Percentiles rank a stretch among this genome's conserved stretches.
These are phyloP conservation scores for Naematelia aurantialba DNA, from an alignment of 768 basidiomycete species.

Conservation along the genomic window DNA sequence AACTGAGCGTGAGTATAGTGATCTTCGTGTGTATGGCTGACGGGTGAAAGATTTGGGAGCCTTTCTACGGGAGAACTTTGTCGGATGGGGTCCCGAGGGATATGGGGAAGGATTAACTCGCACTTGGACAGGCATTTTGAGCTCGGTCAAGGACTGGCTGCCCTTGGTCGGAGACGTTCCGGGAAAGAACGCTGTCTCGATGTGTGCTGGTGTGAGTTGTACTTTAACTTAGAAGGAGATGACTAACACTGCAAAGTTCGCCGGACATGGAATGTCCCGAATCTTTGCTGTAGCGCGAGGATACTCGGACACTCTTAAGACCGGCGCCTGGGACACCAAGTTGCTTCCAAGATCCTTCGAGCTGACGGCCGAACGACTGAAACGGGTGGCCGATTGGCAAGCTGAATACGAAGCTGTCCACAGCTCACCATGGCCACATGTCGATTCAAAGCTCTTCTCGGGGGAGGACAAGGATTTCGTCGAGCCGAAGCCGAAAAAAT, in stretches of 20 bases:
- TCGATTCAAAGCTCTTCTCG: neutral
- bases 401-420: neutral
- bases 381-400: neutral
- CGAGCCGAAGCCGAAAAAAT: neutral
- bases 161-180: slow-evolving; percentile 30
- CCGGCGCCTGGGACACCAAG: slow-evolving; percentile 12
- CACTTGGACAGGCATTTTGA: slow-evolving; percentile 26
- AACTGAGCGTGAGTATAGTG: slow-evolving; percentile 2
- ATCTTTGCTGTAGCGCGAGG: slow-evolving; percentile 17
- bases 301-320: slow-evolving; percentile 13
- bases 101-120: slow-evolving; percentile 26
- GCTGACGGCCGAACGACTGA: neutral
- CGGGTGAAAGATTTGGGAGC: slow-evolving; percentile 10
- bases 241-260: slow-evolving; percentile 1
- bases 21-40: neutral
- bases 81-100: slow-evolving; percentile 18
- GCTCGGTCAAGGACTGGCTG: slow-evolving; percentile 21
- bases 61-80: slow-evolving; percentile 16
- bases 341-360: slow-evolving; percentile 21
- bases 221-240: neutral
- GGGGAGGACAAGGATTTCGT: neutral
- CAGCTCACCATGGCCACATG: neutral
- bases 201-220: slow-evolving; percentile 19
- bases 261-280: slow-evolving; percentile 12
- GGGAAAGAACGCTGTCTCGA: slow-evolving; percentile 10